These are phyloP conservation scores for Aspergillus unguis DNA, from an alignment of 2,329 filamentous ascomycete genomes.

Conservation along the genomic window DNA sequence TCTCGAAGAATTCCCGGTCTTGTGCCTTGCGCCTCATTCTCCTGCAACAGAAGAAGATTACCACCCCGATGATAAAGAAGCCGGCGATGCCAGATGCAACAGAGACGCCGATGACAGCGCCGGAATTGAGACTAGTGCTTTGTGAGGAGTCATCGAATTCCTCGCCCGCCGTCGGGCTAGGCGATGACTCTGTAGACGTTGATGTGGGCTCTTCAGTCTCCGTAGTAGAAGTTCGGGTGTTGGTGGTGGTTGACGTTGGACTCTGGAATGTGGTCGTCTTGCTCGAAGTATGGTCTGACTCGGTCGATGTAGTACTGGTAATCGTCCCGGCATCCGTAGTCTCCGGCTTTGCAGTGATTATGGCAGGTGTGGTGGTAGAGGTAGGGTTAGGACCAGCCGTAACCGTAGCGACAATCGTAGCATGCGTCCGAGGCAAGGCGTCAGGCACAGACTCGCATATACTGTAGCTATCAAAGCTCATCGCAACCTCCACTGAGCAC, in stretches of 20 bases:
- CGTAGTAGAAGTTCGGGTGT: neutral
- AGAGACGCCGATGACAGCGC: conserved; percentile 36
- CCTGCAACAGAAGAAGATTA: conserved; percentile 32
- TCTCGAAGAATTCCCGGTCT: conserved; percentile 35
- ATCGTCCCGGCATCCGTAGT: neutral
- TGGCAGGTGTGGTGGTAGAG: conserved; percentile 3
- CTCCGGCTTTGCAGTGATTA: conserved; percentile 6
- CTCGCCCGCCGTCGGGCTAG: conserved; percentile 12
- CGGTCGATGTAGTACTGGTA: neutral
- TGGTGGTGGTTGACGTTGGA: conserved; percentile 16
- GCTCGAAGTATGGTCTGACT: conserved; percentile 6
- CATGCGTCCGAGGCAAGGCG: conserved; percentile 33
- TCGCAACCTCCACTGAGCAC: conserved; percentile 51
- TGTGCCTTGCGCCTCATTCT: conserved; percentile 25
- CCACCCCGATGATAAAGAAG: conserved; percentile 32
- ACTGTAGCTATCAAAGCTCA: conserved; percentile 46
- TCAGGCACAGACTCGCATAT: conserved; percentile 54
- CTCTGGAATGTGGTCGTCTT: conserved; percentile 17
- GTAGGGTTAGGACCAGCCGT: conserved; percentile 15
- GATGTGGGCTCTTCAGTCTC: conserved; percentile 11
- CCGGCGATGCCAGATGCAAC: conserved; percentile 35
- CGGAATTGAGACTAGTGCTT: conserved; percentile 24
- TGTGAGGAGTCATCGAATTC: conserved; percentile 7
- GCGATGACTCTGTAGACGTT: neutral
- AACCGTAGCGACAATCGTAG: conserved; percentile 37